Evolutionary conservation across 441 rosid species (phyloP), one percentile per base, ranked within the genome.

Genomic region (Daphne laureola): DNA sequence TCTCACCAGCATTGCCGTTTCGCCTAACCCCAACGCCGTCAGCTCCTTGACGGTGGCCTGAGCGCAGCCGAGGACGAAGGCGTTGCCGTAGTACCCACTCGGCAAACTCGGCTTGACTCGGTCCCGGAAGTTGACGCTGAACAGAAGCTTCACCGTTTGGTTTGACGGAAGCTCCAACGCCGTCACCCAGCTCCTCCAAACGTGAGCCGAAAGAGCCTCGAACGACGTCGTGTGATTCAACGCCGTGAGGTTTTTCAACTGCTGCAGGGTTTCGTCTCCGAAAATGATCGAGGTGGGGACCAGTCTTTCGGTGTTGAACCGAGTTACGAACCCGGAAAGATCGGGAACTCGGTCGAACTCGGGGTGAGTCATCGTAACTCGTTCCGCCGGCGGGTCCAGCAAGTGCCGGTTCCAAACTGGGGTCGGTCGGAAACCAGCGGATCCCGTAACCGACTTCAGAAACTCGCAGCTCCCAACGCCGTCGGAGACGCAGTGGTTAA

Each of bases 161-260:
- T 72, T 78, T 13, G 78, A 61, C 0, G 88, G 84, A 18, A 90
- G 44, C 63, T 76, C 76, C 52, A 90, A 50, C 2, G 93, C 71
- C 52, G 82, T 76, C 11, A 81, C 81, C 97, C 97, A 89, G 73
- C 90, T 77, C 54, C 86, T 63, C 97, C 97, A 89, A 2, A 86
- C 75, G 41, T 89, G 97, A 9, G 90, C 95, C 0, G 95, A 71
- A 6, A 86, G 70, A 14, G 80, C 92, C 52, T 89, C 95, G 52
- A 84, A 89, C 21, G 84, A 78, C 23, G 95, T 84, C 26, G 95
- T 82, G 68, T 47, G 74, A 38, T 42, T 47, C 7, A 63, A 51
- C 63, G 54, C 74, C 12, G 52, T 16, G 13, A 80, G 63, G 27
- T 55, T 64, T 50, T 79, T 82, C 1, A 84, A 25, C 81, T 89